Evolutionary conservation across 2,329 filamentous ascomycete species (phyloP).

Genomic region (Aureobasidium sp.): DNA sequence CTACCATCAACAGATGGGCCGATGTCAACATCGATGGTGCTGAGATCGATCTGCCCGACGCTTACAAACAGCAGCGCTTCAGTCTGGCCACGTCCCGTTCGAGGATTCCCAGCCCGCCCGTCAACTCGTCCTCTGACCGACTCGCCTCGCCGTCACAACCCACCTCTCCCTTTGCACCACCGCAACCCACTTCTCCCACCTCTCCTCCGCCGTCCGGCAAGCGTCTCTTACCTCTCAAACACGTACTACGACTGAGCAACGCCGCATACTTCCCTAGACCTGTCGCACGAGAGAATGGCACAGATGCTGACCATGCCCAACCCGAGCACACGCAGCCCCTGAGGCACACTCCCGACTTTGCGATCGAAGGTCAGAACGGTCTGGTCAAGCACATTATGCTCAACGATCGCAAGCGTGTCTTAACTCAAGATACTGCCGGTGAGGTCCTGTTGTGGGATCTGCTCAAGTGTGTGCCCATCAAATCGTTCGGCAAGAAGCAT

Average conservation of each 20-base stretch:
- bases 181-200: slow-evolving; percentile 19
- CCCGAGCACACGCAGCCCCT: slow-evolving; percentile 28
- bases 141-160: not conserved
- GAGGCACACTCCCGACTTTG: slow-evolving; percentile 36
- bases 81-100: slow-evolving; percentile 38
- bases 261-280: slow-evolving; percentile 63
- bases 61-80: slow-evolving; percentile 39
- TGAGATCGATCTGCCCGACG: slow-evolving; percentile 52
- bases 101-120: slow-evolving; percentile 28
- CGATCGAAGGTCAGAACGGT: slow-evolving; percentile 88
- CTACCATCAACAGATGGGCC: slow-evolving; percentile 85
- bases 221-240: slow-evolving; percentile 61
- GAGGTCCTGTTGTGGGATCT: slow-evolving; percentile 95
- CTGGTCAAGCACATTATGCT: slow-evolving; percentile 87
- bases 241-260: slow-evolving; percentile 75
- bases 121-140: not conserved
- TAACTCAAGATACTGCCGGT: slow-evolving; percentile 89
- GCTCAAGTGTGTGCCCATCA: slow-evolving; percentile 76
- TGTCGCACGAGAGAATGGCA: slow-evolving; percentile 30
- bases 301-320: slow-evolving; percentile 45
- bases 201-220: slow-evolving; percentile 30
- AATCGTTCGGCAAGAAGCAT: slow-evolving; percentile 86
- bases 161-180: not conserved
- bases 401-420: slow-evolving; percentile 79
- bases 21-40: slow-evolving; percentile 71